phyloP scores from a whole-genome alignment of 768 basidiomycete genomes.

The Hericium alpestre region DNA sequence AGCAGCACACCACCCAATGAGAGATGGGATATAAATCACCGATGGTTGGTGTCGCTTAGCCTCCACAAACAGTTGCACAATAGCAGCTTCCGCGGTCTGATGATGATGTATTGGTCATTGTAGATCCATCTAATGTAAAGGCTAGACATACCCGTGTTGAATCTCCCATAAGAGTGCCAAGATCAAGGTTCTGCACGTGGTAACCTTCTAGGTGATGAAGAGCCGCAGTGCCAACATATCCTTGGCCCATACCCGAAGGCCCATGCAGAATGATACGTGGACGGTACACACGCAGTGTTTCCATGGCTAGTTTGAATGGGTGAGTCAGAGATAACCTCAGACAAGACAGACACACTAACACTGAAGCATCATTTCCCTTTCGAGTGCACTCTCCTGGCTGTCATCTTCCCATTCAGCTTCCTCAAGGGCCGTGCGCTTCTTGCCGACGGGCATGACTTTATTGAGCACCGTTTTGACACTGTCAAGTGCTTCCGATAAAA shows the following conservation, averaged over 20 bases:
- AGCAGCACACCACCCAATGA: conserved; percentile 75
- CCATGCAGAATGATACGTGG: conserved; percentile 84
- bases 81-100: conserved; percentile 82
- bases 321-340: background rate
- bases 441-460: conserved; percentile 68
- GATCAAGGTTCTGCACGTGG: conserved; percentile 87
- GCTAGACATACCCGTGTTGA: conserved; percentile 63
- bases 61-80: conserved; percentile 92
- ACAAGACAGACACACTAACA: conserved; percentile 34
- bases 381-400: conserved; percentile 72
- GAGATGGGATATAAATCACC: conserved; percentile 87
- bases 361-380: conserved; percentile 81
- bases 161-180: conserved; percentile 82
- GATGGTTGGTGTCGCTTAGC: conserved; percentile 96
- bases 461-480: conserved; percentile 62
- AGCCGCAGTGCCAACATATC: conserved; percentile 80
- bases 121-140: background rate
- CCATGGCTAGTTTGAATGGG: conserved; percentile 55
- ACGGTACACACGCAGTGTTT: conserved; percentile 81
- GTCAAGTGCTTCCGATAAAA: conserved; percentile 61
- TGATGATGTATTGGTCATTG: background rate
- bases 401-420: conserved; percentile 92
- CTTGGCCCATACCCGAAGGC: conserved; percentile 77
- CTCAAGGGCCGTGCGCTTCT: conserved; percentile 76
- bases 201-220: conserved; percentile 93